Evolutionary conservation across 495 filamentous ascomycete species (phyloP).

Genomic region (Xylaria venustula): DNA sequence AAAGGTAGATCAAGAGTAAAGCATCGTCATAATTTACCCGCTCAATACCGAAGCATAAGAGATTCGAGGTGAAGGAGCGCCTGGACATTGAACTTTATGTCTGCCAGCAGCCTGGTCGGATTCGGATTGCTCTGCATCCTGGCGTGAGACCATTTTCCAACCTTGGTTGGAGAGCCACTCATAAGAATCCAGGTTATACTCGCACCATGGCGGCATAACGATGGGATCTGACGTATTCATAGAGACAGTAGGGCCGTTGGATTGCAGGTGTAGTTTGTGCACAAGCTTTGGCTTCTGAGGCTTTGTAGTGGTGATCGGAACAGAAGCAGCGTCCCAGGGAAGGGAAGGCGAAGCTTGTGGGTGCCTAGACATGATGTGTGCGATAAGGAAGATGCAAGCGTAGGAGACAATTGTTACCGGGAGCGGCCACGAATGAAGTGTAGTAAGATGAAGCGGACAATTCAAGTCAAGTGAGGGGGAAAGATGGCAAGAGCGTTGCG

Average conservation of each 20-base stretch:
- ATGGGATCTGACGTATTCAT: not conserved
- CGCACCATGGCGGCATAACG: not conserved
- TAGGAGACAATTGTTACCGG: not conserved
- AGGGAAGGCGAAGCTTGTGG: not conserved
- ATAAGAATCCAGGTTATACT: not conserved
- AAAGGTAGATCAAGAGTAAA: not conserved
- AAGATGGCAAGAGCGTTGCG: not conserved
- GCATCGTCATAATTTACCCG: conserved; percentile 3
- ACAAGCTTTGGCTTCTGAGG: conserved; percentile 17
- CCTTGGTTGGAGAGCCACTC: not conserved
- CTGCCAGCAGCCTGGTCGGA: not conserved
- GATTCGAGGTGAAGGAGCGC: not conserved
- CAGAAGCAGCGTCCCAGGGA: not conserved
- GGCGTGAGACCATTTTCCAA: conserved; percentile 1
- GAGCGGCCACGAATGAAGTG: not conserved
- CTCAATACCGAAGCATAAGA: conserved; percentile 13
- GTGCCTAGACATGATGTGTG: not conserved
- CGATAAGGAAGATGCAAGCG: not conserved
- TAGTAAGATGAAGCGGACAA: not conserved
- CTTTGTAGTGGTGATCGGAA: not conserved
- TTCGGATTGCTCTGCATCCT: conserved; percentile 1
- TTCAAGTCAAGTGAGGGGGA: not conserved
- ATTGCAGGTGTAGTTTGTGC: conserved; percentile 10
- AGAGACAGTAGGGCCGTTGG: conserved; percentile 4
- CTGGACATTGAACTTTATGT: not conserved